Base-by-base conservation (phyloP, 2,329 filamentous ascomycete genomes). In the Penicillium sp. region DNA sequence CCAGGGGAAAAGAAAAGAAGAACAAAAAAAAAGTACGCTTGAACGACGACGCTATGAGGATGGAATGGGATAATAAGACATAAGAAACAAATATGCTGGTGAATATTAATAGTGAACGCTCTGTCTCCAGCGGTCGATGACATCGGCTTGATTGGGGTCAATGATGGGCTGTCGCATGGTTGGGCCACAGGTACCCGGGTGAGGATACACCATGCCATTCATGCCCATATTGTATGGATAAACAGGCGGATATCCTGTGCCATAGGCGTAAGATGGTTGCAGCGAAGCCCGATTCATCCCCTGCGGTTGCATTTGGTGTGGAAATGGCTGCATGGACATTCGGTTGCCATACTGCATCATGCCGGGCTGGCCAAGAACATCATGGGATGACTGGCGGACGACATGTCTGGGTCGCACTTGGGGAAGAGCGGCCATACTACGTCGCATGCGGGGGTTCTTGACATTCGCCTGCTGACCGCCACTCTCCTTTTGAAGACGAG, bases 91-190 rank as follows among this genome's bases (percentile, higher is more conserved):
- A 24, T 42, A 49, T 47, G 28, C 42, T 15, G 38, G 21, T 39
- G 26, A 42, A 39, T 33, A 24, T 42, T 28, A 29, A 48, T 61
- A 70, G 31, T 60, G 61, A 49, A 75, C 68, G 51, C 73, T 74
- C 57, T 80, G 74, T 63, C 82, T 77, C 83, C 83, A 85, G 31
- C 77, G 79, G 71, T 85, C 81, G 68, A 85, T 84, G 53, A 80
- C 72, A 53, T 79, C 81, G 49, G 80, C 72, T 63, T 83, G 80
- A 48, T 72, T 72, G 4, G 75, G 70, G 63, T 81, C 75, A 64
- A 80, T 70, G 15, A 80, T 70, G n/a, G 65, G 62, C 26, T 65
- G 67, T 52, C 69, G 65, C 58, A 64, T 61, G 49, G 57, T 67
- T 5, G 65, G 58, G 24, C 52, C 60, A 46, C 62, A 59, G 36